Evolutionary conservation across 164 flowering plant genomes (phyloP).

Genomic region (Tinospora cordifolia): DNA sequence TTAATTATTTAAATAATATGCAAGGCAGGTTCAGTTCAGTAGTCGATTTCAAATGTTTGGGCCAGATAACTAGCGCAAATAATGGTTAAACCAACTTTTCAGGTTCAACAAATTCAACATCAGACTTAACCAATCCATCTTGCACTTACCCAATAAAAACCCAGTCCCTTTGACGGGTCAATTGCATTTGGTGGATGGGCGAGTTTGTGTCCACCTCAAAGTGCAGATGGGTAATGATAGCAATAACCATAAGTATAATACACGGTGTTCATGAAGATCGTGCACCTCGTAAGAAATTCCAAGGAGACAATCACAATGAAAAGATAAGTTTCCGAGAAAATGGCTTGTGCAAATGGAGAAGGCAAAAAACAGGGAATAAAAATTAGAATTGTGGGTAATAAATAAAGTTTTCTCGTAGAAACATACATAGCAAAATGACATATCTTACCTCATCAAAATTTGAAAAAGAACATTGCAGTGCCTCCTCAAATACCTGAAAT

Average conservation of each 20-base stretch:
- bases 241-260: too few relatives aligned
- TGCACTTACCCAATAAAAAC: too few relatives aligned
- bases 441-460: slow-evolving; percentile 60
- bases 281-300: background rate
- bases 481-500: slow-evolving; percentile 77
- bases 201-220: background rate
- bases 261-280: too few relatives aligned
- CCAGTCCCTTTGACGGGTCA: too few relatives aligned
- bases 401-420: background rate
- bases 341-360: background rate
- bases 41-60: too few relatives aligned
- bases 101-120: too few relatives aligned
- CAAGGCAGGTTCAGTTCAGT: too few relatives aligned
- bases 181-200: too few relatives aligned
- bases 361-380: background rate
- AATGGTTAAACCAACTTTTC: too few relatives aligned
- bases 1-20: too few relatives aligned
- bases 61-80: too few relatives aligned
- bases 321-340: background rate
- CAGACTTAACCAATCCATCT: too few relatives aligned
- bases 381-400: background rate
- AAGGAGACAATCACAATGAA: background rate
- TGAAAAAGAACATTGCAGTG: slow-evolving; percentile 64
- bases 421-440: background rate
- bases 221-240: background rate